Base-by-base conservation (phyloP, 352 stramenopile genomes). In the Pythium sp. region DNA sequence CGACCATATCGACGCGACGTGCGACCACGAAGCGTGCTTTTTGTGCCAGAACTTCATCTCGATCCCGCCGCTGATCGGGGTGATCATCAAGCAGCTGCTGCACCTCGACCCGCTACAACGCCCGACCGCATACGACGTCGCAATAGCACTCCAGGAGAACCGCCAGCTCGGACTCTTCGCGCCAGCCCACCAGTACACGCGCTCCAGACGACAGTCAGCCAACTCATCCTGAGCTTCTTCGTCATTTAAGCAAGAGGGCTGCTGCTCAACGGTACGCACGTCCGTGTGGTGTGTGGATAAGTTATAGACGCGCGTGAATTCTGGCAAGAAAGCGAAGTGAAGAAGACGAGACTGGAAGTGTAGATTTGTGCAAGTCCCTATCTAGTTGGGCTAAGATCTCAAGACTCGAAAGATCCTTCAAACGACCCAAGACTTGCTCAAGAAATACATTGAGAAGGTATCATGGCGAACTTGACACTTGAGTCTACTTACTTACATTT, bases 21-120 rank as follows among this genome's bases (percentile, higher is more conserved):
- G 84, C 70, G 79, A 79, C 46, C 71, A 74, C 15, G 76, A 77
- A 32, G 67, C 72, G 46, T 95, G 88, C 58, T 75, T 87, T 65
- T 71, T 94, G 14, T 95, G 88, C 68, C 57, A 82, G 30, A 92
- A 95, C 68, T 91, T 93, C 57, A 91, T 95, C 28, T 75, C 79
- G 46, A 92, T 95, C 55, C 86, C 88, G 20, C 83, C 83, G 22
- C 71, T 93, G 2, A 84, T 92, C 18, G 83, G 84, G 11, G 82
- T 79, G 11, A 87, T 92, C 60, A 89, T 94, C 71, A 90, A 93
- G 72, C 74, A 87, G 62, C 71, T 94, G 65, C 79, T 94, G 28
- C 83, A 93, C 63, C 69, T 87, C 57, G 83, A 94, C 38, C 86
- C 86, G 34, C 74, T 80, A 34, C 72, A 78, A 43, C 84, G 86